Evolutionary conservation across 1,284 basidiomycete species (phyloP), one percentile per base, ranked within the genome.

Genomic region (Tremellales sp.): DNA sequence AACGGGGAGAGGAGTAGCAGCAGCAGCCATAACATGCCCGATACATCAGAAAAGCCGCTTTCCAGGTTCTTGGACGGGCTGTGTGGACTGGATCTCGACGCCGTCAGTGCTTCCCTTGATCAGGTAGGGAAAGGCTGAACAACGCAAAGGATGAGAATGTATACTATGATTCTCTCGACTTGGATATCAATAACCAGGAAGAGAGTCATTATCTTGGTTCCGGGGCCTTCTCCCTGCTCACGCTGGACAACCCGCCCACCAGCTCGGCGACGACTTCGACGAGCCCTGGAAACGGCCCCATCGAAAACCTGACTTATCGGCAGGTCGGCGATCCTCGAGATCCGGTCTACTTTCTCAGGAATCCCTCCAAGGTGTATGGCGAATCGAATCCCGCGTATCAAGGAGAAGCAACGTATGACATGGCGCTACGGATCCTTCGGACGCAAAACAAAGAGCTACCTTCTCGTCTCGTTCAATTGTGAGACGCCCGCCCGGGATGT

Each of bases 171-270:
- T 58, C 51, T 16, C 53, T 53, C n/a, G 53, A 55, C 28, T 42
- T 53, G 37, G 51, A 47, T 12, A 47, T 45, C 26, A 53, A 50
- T 1, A 53, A 57, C 19, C 47, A 47, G 36, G 56, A 58, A 39
- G 56, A 56, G 43, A 49, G 46, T 5, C 56, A 58, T 38, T 58
- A 56, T 41, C 48, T 58, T 2, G 56, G 56, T 57, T 44, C 51
- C 6, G 49, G 50, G 1, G 35, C 38, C 10, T 51, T 52, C 4
- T 51, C 50, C 7, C 14, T 33, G 2, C 18, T 43, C 16, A 18
- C 25, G 5, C 22, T 43, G 27, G 31, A 29, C 22, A 12, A n/a
- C 5, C 28, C 28, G 14, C 19, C 14, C 29, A 22, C 28, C 16
- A n/a, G n/a, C n/a, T n/a, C n/a, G n/a, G n/a, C n/a, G n/a, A n/a